phyloP scores from a whole-genome alignment of 192 early-diverging fungal species.

The Chytriomyces sp. region DNA sequence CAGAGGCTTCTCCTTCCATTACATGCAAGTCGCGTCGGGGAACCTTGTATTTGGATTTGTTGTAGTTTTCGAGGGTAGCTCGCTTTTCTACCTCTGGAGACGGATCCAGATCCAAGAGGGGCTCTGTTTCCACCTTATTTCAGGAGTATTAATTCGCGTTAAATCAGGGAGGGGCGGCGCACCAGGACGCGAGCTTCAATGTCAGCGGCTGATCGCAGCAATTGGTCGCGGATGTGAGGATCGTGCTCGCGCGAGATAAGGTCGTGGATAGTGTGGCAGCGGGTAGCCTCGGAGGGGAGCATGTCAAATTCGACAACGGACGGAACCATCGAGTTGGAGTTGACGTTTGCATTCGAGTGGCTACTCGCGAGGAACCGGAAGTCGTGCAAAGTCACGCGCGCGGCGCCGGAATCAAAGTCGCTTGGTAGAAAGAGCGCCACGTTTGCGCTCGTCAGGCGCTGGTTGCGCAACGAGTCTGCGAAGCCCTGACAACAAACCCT shows the following conservation, averaged over 20 bases:
- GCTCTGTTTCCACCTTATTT: constrained; percentile 14
- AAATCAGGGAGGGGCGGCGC: not conserved
- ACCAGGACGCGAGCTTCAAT: constrained; percentile 26
- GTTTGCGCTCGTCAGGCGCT: not conserved
- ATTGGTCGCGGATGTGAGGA: not conserved
- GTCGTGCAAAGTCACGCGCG: constrained; percentile 1
- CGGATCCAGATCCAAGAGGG: constrained; percentile 12
- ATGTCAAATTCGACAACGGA: constrained; percentile 19
- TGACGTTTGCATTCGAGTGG: not conserved
- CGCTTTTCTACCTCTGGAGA: not conserved
- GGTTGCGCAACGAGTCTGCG: constrained; percentile 9
- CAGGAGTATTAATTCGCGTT: not conserved
- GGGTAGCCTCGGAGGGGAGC: not conserved
- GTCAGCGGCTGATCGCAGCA: not conserved
- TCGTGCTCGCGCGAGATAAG: not conserved
- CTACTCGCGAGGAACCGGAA: not conserved
- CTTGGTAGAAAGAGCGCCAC: constrained; percentile 3
- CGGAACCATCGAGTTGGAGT: not conserved
- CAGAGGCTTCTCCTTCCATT: not conserved
- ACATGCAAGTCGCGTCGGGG: not conserved
- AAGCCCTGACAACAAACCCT: too few species aligned
- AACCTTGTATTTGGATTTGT: constrained; percentile 4
- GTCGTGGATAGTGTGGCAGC: not conserved
- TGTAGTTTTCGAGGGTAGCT: constrained; percentile 8
- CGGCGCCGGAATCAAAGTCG: constrained; percentile 3